Evolutionary conservation across 768 basidiomycete species (phyloP), one percentile per base, ranked within the genome.

Genomic region (Termitomyces eurrhizus): DNA sequence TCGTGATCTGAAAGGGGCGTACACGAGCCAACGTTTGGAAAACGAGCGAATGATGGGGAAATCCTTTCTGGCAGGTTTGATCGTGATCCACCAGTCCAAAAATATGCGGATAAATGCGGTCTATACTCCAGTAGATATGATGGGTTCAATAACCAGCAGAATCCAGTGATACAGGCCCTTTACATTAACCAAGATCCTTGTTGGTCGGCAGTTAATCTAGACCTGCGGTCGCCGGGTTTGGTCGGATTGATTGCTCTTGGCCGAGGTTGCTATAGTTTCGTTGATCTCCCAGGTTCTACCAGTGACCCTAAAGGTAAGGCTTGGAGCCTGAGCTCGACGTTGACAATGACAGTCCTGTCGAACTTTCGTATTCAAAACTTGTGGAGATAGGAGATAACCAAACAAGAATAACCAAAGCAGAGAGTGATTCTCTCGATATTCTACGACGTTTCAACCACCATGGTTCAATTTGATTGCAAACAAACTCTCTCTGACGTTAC

Each of bases 21-120:
- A 57, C 53, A 54, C 52, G 57, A 64, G 56, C 50, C 53, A 32
- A 56, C 57, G 45, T 51, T 61, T 39, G 37, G 32, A 56, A 57
- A 62, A 62, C 61, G 52, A 64, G 63, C 62, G 65, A 66, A 66
- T 69, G 66, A 69, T 69, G 66, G 60, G 57, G 59, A 63, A 56
- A 51, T 57, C 54, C 64, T 58, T 29, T 57, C 53, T 67, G 62
- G 53, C 59, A 59, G 57, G 39, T 59, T 55, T 63, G 64, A 65
- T 68, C 62, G 54, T 63, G 66, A 62, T 58, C 57, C 46, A 52
- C 46, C 61, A 32, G 52, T 42, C 57, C 29, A 36, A 62, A 63
- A 51, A 35, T n/a, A 46, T 51, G 46, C 55, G 48, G 49, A 59
- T 52, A 65, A 62, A 68, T 68, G 60, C 59, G 64, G 67, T 49